Evolutionary conservation across 139 green algal genomes (phyloP).

Genomic region (Chlamydomonas schloesseri): DNA sequence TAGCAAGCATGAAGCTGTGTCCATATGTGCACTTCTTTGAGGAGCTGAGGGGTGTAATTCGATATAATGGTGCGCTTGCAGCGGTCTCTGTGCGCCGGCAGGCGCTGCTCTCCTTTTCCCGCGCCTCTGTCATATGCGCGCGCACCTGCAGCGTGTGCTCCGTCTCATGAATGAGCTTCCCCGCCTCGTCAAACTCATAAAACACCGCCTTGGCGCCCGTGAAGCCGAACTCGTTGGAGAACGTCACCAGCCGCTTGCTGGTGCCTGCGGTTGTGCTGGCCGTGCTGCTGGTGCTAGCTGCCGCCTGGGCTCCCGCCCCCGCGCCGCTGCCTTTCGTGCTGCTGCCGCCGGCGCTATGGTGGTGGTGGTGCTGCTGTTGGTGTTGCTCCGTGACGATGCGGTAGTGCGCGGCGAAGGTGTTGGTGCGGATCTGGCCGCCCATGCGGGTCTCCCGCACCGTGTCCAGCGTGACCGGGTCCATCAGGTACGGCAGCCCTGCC

Average conservation of each 20-base stretch:
- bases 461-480: constrained; percentile 55
- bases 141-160: constrained; percentile 31
- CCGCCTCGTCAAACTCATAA: constrained; percentile 52
- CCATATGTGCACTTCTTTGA: too few relatives aligned
- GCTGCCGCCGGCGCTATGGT: not conserved
- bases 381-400: constrained; percentile 19
- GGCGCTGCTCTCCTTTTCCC: too few relatives aligned
- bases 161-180: constrained; percentile 9
- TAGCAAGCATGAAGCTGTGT: too few relatives aligned
- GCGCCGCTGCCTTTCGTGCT: too few relatives aligned
- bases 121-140: too few relatives aligned
- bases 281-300: too few relatives aligned
- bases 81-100: too few relatives aligned
- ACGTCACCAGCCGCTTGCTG: constrained; percentile 27
- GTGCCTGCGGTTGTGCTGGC: too few relatives aligned
- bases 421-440: constrained; percentile 52
- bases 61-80: too few relatives aligned
- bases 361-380: not conserved
- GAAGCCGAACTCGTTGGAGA: constrained; percentile 35
- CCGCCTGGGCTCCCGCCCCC: too few relatives aligned
- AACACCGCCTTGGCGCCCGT: constrained; percentile 32
- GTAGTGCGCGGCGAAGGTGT: constrained; percentile 66
- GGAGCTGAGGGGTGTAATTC: too few relatives aligned
- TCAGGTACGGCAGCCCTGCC: constrained; percentile 58
- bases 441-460: constrained; percentile 59